These are phyloP conservation scores for Aspergillus pseudotamarii DNA, from an alignment of 2,329 filamentous ascomycete genomes.

Conservation along the genomic window DNA sequence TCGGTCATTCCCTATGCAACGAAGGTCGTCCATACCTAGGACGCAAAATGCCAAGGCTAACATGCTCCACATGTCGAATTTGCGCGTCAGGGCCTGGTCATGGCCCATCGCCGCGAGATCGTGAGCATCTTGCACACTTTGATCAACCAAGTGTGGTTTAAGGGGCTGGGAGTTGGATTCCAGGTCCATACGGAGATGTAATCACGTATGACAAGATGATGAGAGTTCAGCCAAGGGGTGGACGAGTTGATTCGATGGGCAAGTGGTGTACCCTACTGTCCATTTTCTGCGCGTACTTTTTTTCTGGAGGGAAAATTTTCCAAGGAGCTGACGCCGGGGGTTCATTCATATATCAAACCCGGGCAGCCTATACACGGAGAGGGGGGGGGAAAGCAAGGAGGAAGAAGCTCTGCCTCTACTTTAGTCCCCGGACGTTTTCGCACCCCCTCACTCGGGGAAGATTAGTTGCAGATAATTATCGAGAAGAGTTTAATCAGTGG, in stretches of 20 bases:
- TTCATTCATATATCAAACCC: slow-evolving; percentile 5
- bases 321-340: neutral
- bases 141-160: slow-evolving; percentile 36
- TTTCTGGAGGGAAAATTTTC: neutral
- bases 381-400: neutral
- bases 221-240: slow-evolving; percentile 26
- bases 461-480: neutral
- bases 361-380: neutral
- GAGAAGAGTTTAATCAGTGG: slow-evolving; percentile 3
- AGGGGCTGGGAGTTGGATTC: slow-evolving; percentile 27
- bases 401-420: neutral
- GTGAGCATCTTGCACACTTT: slow-evolving; percentile 44
- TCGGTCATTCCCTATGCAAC: neutral
- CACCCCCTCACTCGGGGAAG: neutral
- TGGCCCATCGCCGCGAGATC: slow-evolving; percentile 48
- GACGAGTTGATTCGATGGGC: slow-evolving; percentile 23
- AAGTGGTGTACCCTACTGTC: slow-evolving; percentile 18
- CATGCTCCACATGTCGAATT: slow-evolving; percentile 61
- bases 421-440: slow-evolving; percentile 1
- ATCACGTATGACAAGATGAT: neutral
- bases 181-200: slow-evolving; percentile 29
- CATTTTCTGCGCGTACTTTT: slow-evolving; percentile 29
- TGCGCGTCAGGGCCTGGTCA: slow-evolving; percentile 46
- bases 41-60: slow-evolving; percentile 60
- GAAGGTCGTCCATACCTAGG: slow-evolving; percentile 37